Percentiles rank a stretch among this genome's conserved stretches.
These are phyloP conservation scores for Candida tallmaniae DNA, from an alignment of 805 yeast genomes.

Conservation along the genomic window DNA sequence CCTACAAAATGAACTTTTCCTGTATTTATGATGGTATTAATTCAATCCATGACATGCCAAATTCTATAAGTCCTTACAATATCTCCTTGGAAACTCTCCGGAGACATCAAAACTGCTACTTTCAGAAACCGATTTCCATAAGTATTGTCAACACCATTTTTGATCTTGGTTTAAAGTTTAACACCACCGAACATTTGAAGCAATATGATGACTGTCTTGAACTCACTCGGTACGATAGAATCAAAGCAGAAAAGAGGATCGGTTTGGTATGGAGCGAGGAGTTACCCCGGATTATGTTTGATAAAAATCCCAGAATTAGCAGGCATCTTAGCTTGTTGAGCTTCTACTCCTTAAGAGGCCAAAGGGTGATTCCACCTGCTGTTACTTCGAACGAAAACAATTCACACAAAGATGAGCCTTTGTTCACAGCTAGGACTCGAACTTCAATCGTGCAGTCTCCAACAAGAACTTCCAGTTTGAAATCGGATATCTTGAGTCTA, in stretches of 20 bases:
- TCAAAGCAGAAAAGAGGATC: constrained; percentile 9
- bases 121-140: constrained; percentile 5
- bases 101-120: constrained; percentile 8
- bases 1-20: constrained; percentile 17
- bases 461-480: constrained; percentile 2
- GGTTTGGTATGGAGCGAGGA: constrained; percentile 10
- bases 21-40: constrained; percentile 1
- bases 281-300: constrained; percentile 7
- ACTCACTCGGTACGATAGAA: constrained; percentile 7
- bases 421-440: constrained; percentile 5
- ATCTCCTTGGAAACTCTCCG: constrained; percentile 6
- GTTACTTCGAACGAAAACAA: no score
- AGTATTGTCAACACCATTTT: constrained; percentile 5
- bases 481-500: no score
- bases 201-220: constrained; percentile 2
- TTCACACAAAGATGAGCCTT: no score
- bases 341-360: constrained; percentile 1
- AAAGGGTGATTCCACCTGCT: not conserved
- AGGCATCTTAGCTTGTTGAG: constrained; percentile 4
- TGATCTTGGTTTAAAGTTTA: not conserved
- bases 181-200: constrained; percentile 3
- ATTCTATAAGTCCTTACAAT: constrained; percentile 15
- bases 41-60: constrained; percentile 14
- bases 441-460: not conserved
- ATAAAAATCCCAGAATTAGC: constrained; percentile 1